These are phyloP conservation scores for Mentha longifolia DNA, from an alignment of 257 asterid genomes.

Conservation along the genomic window DNA sequence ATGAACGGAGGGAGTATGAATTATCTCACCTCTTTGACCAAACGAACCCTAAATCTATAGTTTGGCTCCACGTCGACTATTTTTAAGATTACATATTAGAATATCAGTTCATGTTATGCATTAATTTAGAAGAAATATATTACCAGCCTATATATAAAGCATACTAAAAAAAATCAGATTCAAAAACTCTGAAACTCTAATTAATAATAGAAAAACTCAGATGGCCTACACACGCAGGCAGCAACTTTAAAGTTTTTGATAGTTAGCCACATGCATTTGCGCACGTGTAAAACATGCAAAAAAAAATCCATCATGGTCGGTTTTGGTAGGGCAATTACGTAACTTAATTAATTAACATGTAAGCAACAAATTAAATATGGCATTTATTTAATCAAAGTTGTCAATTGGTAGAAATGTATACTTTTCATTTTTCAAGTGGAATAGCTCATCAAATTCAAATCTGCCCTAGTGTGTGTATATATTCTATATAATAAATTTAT, in stretches of 20 bases:
- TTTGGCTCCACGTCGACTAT: too few relatives aligned
- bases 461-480: not conserved
- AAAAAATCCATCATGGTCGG: slow-evolving; percentile 19
- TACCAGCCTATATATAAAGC: too few relatives aligned
- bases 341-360: slow-evolving; percentile 11
- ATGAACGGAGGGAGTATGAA: too few relatives aligned
- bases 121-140: too few relatives aligned
- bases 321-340: not conserved
- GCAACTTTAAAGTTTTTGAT: not conserved
- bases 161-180: too few relatives aligned
- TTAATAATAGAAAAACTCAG: not conserved
- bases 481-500: too few relatives aligned
- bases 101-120: too few relatives aligned
- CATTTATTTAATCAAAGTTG: slow-evolving; percentile 3
- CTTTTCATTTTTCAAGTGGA: not conserved
- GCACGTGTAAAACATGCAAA: slow-evolving; percentile 37
- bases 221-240: not conserved
- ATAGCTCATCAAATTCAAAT: slow-evolving; percentile 9
- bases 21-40: too few relatives aligned
- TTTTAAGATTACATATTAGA: too few relatives aligned
- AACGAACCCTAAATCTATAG: too few relatives aligned
- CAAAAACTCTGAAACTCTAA: not conserved
- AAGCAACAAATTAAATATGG: not conserved
- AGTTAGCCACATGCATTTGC: slow-evolving; percentile 27
- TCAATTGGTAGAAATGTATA: not conserved